Evolutionary conservation across 768 basidiomycete genomes (phyloP).

Genomic region (Amyloporia xantha): DNA sequence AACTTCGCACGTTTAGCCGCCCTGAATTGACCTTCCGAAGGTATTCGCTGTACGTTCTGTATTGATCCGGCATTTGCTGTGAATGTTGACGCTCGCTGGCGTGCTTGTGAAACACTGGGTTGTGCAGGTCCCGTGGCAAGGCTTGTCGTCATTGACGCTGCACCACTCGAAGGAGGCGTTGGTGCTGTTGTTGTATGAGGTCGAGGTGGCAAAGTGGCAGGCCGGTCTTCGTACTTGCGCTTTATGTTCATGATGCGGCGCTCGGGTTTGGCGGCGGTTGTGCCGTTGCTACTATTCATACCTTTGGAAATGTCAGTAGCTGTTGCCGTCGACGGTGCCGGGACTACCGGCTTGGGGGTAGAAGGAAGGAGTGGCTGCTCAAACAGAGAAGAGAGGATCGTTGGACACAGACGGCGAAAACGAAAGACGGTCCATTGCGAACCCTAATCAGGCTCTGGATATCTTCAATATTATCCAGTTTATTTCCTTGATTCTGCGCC

Average conservation of each 20-base stretch:
- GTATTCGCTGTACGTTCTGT: background rate
- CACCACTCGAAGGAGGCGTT: no score
- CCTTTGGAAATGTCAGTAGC: constrained; percentile 17
- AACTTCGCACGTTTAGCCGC: constrained; percentile 10
- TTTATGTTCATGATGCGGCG: constrained; percentile 20
- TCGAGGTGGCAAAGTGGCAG: background rate
- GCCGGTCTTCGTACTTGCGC: constrained; percentile 14
- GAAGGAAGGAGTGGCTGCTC: constrained; percentile 23
- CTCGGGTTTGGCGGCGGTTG: constrained; percentile 7
- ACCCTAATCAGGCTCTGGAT: constrained; percentile 25
- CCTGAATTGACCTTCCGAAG: background rate
- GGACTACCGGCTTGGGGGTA: constrained; percentile 4
- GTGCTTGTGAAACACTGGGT: background rate
- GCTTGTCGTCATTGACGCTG: no score
- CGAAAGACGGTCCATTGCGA: constrained; percentile 27
- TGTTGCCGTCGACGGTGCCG: constrained; percentile 4
- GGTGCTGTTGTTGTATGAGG: constrained; percentile 1
- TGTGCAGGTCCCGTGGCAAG: background rate
- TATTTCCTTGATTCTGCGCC: constrained; percentile 6
- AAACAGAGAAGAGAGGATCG: constrained; percentile 23
- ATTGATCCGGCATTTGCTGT: background rate
- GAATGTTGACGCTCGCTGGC: background rate
- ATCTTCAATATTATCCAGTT: constrained; percentile 13
- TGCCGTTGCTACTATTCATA: constrained; percentile 14
- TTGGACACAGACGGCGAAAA: constrained; percentile 23